These are phyloP conservation scores for Aspergillus neotritici DNA, from an alignment of 2,329 filamentous ascomycete species.

Conservation along the genomic window DNA sequence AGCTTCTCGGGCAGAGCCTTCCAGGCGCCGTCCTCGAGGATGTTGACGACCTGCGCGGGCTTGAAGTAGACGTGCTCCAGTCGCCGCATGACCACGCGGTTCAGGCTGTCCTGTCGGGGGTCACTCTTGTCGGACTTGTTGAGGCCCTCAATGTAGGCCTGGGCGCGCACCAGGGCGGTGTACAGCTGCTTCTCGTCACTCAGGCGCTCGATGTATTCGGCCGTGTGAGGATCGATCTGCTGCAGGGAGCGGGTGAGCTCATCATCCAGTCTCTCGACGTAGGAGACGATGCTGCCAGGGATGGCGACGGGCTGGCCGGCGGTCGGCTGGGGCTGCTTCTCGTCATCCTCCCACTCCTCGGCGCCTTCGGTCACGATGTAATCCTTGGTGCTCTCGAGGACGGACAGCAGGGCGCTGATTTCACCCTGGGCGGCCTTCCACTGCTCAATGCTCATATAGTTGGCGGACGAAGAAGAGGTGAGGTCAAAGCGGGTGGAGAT, in stretches of 20 bases:
- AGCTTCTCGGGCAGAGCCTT: conserved; percentile 65
- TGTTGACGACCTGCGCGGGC: conserved; percentile 86
- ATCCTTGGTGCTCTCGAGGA: conserved; percentile 72
- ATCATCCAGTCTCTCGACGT: conserved; percentile 90
- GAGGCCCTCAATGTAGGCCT: conserved; percentile 82
- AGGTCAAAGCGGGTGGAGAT: conserved; percentile 94
- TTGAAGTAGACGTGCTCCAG: conserved; percentile 99
- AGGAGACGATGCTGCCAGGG: conserved; percentile 89
- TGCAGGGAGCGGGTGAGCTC: conserved; percentile 96
- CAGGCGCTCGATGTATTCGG: conserved; percentile 94
- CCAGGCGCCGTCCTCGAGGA: conserved; percentile 92
- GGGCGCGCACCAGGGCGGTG: conserved; percentile 80
- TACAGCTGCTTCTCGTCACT: conserved; percentile 88
- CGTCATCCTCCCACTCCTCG: conserved; percentile 98
- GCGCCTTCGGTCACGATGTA: conserved; percentile 85
- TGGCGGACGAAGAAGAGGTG: conserved; percentile 64
- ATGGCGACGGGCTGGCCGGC: conserved; percentile 78
- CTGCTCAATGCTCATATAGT: conserved; percentile 88
- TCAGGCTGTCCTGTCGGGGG: conserved; percentile 76
- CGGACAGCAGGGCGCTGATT: conserved; percentile 67
- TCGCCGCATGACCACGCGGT: conserved; percentile 87
- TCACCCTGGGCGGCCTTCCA: conserved; percentile 95
- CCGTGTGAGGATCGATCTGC: conserved; percentile 95
- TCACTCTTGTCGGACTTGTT: conserved; percentile 65
- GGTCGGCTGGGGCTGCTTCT: conserved; percentile 74